Conservation (phyloP, 306 rosid genomes). For the Quercus wislizeni region DNA sequence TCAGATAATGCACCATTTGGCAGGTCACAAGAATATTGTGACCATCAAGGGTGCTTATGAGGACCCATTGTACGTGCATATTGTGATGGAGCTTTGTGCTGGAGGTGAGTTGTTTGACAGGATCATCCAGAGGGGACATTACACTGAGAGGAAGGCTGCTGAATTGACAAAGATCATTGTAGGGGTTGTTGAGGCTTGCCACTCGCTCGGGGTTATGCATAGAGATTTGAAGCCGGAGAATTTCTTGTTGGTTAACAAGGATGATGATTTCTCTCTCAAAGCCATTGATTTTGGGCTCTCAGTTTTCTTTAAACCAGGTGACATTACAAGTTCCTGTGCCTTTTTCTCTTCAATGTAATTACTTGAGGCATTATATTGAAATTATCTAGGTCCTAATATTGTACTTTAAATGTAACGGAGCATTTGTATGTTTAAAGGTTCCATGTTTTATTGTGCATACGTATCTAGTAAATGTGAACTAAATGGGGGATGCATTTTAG, state of each 20-base stretch:
- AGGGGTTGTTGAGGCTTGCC: slow-evolving; percentile 94
- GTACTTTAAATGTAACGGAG: background rate
- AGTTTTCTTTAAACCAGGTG: slow-evolving; percentile 94
- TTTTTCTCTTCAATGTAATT: background rate
- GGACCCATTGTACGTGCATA: slow-evolving; percentile 84
- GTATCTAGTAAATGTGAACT: background rate
- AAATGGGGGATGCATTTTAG: background rate
- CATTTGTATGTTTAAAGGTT: background rate
- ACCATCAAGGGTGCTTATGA: slow-evolving; percentile 94
- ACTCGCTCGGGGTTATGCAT: slow-evolving; percentile 95
- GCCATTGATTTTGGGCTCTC: slow-evolving; percentile 98
- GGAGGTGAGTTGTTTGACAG: slow-evolving; percentile 94
- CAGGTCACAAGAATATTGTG: slow-evolving; percentile 90
- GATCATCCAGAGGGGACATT: slow-evolving; percentile 91
- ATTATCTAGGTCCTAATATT: background rate
- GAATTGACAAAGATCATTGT: slow-evolving; percentile 84
- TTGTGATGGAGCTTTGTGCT: slow-evolving; percentile 92
- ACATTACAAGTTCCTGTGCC: slow-evolving; percentile 1
- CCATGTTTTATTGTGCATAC: background rate
- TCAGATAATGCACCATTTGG: slow-evolving; percentile 96
- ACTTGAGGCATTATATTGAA: background rate
- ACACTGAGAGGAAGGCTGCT: slow-evolving; percentile 88
- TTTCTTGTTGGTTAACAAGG: slow-evolving; percentile 86
- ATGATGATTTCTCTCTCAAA: slow-evolving; percentile 90
- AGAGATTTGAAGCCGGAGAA: slow-evolving; percentile 95